Conservation (phyloP, 176 grass and related monocot species). For the Carex pumila region DNA sequence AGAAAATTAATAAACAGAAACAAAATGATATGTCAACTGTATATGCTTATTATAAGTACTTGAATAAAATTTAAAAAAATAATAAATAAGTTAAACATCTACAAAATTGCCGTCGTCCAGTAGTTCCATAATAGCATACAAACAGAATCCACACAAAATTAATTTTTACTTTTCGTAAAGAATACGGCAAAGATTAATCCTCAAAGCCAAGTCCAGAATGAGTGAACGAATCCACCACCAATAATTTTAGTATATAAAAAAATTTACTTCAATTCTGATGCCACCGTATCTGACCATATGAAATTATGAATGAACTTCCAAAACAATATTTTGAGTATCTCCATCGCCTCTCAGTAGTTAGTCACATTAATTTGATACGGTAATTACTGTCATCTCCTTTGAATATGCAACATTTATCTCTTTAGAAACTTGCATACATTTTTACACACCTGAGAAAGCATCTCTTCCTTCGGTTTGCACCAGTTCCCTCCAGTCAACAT, state of each 20-base stretch:
- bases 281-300: not conserved
- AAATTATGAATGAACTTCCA: too few relatives aligned
- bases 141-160: slow-evolving; percentile 12
- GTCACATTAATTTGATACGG: not conserved
- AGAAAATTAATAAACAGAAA: not conserved
- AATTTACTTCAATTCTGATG: not conserved
- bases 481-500: not conserved
- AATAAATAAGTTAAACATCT: slow-evolving; percentile 1
- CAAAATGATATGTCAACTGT: not conserved
- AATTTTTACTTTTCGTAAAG: not conserved
- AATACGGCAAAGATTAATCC: not conserved
- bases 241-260: not conserved
- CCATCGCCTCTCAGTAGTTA: not conserved
- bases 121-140: slow-evolving; percentile 1
- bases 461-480: not conserved
- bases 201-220: not conserved
- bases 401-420: not conserved
- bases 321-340: too few relatives aligned
- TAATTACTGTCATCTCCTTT: not conserved
- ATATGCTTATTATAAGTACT: not conserved
- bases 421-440: not conserved
- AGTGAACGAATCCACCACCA: not conserved
- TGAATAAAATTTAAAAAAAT: not conserved
- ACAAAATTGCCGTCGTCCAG: not conserved
- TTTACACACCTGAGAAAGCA: not conserved